Evolutionary conservation across 2,329 filamentous ascomycete species (phyloP), one percentile per base, ranked within the genome.

Genomic region (Fusarium tanahbumbuense): DNA sequence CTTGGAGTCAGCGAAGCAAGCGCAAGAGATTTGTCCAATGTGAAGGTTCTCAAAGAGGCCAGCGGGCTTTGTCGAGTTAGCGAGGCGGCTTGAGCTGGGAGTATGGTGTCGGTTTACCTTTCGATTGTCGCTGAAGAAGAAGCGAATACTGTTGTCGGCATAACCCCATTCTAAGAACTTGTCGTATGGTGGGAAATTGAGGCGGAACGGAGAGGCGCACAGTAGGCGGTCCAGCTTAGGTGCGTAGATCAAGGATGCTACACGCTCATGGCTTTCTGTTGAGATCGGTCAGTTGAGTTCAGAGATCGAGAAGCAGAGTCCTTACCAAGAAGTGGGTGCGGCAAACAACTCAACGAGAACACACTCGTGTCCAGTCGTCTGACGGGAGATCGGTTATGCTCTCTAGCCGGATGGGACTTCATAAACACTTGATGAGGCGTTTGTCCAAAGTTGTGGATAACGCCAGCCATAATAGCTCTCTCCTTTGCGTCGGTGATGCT

Each of bases 391-490:
- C 88, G 84, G 7, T 86, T 81, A 59, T 92, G 87, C 70, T 97
- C 94, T 16, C 91, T 88, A n/a, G 87, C 82, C 6, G 92, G 90
- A 79, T 99, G 96, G 15, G 92, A 86, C 62, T 91, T 91, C 46
- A 89, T 88, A 78, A 98, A 99, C 18, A 98, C 92, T 78, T 99
- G 97, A 73, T 97, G 92, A 3, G 97, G 96, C 3, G 97, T 99
- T 79, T 99, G 96, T 1, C 96, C 96, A 79, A 99, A 99, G 74
- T 98, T 98, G 80, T 99, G 95, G 74, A 99, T 98, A 72, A 98
- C 97, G 34, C 93, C 93, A 56, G 97, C 98, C 1, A 94, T 95
- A 8, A 95, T 93, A 9, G 94, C 85, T 45, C 94, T 88, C 79
- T 98, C 94, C 59, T 95, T 89, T 1, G 93, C 92, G 76, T 98